Conservation (phyloP, 139 green algal genomes). For the Chlamydomonas incerta region DNA sequence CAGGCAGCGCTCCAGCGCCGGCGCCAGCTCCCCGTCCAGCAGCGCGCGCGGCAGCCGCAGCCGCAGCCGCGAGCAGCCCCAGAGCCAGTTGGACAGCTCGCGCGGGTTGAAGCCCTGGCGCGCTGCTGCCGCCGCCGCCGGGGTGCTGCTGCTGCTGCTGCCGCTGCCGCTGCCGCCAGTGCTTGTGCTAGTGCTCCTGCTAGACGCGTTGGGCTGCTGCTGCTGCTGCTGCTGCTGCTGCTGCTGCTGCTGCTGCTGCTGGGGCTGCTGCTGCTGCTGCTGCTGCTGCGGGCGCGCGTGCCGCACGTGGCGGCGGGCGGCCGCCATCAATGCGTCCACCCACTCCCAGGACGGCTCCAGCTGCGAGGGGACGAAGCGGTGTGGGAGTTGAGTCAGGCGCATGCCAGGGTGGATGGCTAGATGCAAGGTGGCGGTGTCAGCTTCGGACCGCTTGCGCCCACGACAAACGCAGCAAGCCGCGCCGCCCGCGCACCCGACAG, state of each 20-base stretch:
- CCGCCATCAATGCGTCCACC: neutral
- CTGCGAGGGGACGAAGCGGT: slow-evolving; percentile 4
- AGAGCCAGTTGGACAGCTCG: slow-evolving; percentile 48
- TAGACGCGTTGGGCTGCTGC: neutral
- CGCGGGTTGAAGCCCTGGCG: slow-evolving; percentile 32
- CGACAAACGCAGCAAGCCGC: too few species aligned
- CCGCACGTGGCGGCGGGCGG: neutral
- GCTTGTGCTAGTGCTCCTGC: too few species aligned
- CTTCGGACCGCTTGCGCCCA: too few species aligned
- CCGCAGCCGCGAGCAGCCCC: slow-evolving; percentile 29
- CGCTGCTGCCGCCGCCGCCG: neutral
- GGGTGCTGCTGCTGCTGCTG: neutral
- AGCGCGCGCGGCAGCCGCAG: slow-evolving; percentile 18
- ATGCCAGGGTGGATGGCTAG: too few species aligned
- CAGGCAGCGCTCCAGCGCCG: slow-evolving; percentile 28
- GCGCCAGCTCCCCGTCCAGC: slow-evolving; percentile 15
- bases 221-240: neutral
- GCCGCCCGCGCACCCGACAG: too few species aligned
- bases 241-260: neutral
- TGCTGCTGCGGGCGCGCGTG: neutral
- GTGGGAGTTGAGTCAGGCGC: too few species aligned
- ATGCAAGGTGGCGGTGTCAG: too few species aligned
- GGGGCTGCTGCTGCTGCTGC: neutral
- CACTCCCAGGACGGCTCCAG: slow-evolving; percentile 3
- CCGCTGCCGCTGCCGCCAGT: neutral